Evolutionary conservation across 2,329 filamentous ascomycete genomes (phyloP).

Genomic region (Grosmannia clavigera): DNA sequence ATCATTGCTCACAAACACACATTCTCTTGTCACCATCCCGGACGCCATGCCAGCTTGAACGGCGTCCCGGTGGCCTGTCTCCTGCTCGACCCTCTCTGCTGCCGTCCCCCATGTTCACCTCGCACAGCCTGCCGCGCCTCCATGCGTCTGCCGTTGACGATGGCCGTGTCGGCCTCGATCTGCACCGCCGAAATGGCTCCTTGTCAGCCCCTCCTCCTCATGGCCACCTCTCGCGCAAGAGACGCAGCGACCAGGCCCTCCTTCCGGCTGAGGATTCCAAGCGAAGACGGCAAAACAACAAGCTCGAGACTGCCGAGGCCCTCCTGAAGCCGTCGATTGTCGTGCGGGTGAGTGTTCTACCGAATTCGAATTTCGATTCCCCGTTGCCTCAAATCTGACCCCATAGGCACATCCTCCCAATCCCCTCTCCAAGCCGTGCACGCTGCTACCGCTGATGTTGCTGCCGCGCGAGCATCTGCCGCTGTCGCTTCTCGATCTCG

Average conservation of each 20-base stretch:
- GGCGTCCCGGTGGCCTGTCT: background rate
- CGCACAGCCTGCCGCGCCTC: slow-evolving; percentile 14
- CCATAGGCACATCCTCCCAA: slow-evolving; percentile 44
- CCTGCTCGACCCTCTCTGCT: background rate
- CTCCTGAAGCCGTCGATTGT: slow-evolving; percentile 39
- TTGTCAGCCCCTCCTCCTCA: background rate
- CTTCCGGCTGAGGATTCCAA: slow-evolving; percentile 12
- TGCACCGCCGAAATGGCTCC: background rate
- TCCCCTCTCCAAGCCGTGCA: slow-evolving; percentile 38
- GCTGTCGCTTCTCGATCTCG: slow-evolving; percentile 49
- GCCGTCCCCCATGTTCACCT: slow-evolving; percentile 4
- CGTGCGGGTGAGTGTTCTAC: slow-evolving; percentile 31
- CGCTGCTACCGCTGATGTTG: slow-evolving; percentile 48
- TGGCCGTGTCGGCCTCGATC: slow-evolving; percentile 4
- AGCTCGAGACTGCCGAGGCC: slow-evolving; percentile 32
- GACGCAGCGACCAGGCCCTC: slow-evolving; percentile 6
- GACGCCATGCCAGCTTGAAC: background rate
- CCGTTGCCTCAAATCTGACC: no score
- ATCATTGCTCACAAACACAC: no score
- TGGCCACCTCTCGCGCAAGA: slow-evolving; percentile 15
- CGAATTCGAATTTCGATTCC: no score
- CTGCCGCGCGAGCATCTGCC: slow-evolving; percentile 47
- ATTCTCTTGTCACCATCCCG: background rate
- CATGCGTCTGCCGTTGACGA: slow-evolving; percentile 33
- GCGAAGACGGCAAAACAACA: slow-evolving; percentile 1